Evolutionary conservation across 768 basidiomycete species (phyloP).

Genomic region (Crepidotus variabilis): DNA sequence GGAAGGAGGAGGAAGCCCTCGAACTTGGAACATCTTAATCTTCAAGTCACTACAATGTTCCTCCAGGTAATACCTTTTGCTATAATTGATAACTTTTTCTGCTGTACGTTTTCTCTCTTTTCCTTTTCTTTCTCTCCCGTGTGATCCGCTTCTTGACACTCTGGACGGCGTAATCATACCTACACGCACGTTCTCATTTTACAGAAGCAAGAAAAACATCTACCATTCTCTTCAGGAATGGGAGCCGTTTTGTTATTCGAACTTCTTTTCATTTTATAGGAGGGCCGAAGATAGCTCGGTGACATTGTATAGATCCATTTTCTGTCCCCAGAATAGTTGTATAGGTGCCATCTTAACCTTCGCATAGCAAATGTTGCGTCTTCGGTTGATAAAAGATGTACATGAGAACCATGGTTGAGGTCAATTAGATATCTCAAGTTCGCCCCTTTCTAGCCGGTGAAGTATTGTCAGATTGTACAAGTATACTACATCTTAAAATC

Average conservation of each 20-base stretch:
- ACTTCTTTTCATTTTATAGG: conserved; percentile 9
- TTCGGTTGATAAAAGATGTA: too few relatives aligned
- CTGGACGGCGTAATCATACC: conserved; percentile 71
- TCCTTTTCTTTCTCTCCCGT: neutral
- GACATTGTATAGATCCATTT: too few relatives aligned
- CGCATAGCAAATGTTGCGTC: too few relatives aligned
- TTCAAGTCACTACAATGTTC: neutral
- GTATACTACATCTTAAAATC: too few relatives aligned
- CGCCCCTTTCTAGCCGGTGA: too few relatives aligned
- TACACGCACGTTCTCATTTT: conserved; percentile 95
- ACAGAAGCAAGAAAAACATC: conserved; percentile 71
- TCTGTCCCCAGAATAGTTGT: too few relatives aligned
- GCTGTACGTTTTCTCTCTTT: neutral
- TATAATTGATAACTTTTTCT: neutral
- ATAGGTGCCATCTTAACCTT: too few relatives aligned
- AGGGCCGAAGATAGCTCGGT: conserved; percentile 22
- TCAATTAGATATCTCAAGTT: too few relatives aligned
- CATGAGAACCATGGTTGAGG: too few relatives aligned
- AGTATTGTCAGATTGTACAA: too few relatives aligned
- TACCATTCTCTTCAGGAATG: conserved; percentile 15
- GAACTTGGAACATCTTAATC: conserved; percentile 14
- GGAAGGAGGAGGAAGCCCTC: conserved; percentile 17
- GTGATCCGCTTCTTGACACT: conserved; percentile 84
- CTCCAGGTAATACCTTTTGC: neutral
- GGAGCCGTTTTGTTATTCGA: conserved; percentile 24